Evolutionary conservation across 2,329 filamentous ascomycete genomes (phyloP).

Genomic region (Apiospora hydei): DNA sequence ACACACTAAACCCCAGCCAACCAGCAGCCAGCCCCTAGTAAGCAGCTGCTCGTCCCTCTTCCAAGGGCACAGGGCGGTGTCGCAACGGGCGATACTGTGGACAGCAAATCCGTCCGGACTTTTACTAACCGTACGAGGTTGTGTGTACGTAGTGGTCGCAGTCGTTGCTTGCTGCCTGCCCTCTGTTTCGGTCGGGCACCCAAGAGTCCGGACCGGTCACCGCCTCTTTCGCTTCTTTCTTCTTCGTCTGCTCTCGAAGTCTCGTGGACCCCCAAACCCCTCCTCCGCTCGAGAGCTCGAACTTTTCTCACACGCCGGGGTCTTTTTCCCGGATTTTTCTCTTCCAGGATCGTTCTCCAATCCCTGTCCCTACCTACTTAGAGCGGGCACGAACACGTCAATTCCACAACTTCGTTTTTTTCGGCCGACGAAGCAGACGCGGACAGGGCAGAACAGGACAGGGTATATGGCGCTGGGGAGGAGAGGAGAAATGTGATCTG

Average conservation of each 20-base stretch:
- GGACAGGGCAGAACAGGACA: not conserved
- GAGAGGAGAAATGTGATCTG: slow-evolving; percentile 3
- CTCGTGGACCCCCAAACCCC: slow-evolving; percentile 20
- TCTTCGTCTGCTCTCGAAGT: slow-evolving; percentile 1
- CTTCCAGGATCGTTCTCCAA: not conserved
- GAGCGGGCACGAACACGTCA: slow-evolving; percentile 20
- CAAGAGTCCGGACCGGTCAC: slow-evolving; percentile 19
- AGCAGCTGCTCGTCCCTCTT: not conserved
- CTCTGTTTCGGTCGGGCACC: slow-evolving; percentile 7
- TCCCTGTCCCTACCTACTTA: slow-evolving; percentile 7
- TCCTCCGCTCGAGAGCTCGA: slow-evolving; percentile 3
- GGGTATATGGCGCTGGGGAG: not conserved
- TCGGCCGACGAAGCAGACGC: not conserved
- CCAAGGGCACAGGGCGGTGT: not conserved
- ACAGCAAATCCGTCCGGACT: not conserved
- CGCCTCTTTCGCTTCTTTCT: slow-evolving; percentile 17
- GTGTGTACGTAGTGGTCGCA: not conserved
- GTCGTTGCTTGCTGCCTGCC: not conserved
- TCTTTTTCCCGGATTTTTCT: not conserved
- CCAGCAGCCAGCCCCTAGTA: not conserved
- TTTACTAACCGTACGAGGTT: slow-evolving; percentile 16
- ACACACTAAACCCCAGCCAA: not conserved
- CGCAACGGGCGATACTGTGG: slow-evolving; percentile 6
- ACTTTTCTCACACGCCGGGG: slow-evolving; percentile 16
- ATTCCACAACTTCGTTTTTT: slow-evolving; percentile 20